Base-by-base conservation (phyloP, 2,329 filamentous ascomycete genomes). In the Nectriaceae sp. region DNA sequence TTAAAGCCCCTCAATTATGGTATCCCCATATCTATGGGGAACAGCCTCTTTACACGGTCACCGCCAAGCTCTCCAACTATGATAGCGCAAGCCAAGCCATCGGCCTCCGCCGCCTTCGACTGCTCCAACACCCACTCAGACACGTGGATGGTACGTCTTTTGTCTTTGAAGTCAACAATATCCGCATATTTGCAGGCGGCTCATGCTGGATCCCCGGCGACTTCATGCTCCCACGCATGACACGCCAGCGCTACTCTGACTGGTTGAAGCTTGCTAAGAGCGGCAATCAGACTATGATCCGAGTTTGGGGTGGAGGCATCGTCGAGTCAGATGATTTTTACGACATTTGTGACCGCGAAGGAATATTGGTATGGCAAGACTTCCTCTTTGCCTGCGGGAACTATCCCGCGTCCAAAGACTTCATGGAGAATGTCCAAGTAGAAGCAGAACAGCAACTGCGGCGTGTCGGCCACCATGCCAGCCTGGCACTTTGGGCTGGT, bases 131-230 rank as follows among this genome's bases (percentile, higher is more conserved):
- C n/a, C n/a, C n/a, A n/a, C n/a, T 68, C 71, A 11, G 73, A 0
- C 80, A 77, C 4, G 75, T 82, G 38, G 78, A 84, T 15, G 88
- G 87, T 31, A 87, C 83, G 40, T 85, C 80, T 0, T 91, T 90
- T 70, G 89, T 83, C 71, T 90, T 91, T 67, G 76, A 83, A 54
- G 71, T 92, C 64, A 91, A 92, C 63, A 81, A 82, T 33, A 75
- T 89, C 11, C 84, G 87, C 45, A 72, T 90, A 3, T 91, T 89
- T 67, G 89, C 84, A 48, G 87, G 87, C 21, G 88, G 88, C 13
- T 88, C 85, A 46, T 82, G 90, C 66, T 91, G 88, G 88, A 90
- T 91, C 53, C 88, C 88, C 1, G 87, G 86, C 2, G 87, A 91
- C 62, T 89, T 81, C 60, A 89, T 89, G 62, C 80, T 88, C n/a